Base-by-base conservation (phyloP, 805 yeast species). In the Candida succiphila region DNA sequence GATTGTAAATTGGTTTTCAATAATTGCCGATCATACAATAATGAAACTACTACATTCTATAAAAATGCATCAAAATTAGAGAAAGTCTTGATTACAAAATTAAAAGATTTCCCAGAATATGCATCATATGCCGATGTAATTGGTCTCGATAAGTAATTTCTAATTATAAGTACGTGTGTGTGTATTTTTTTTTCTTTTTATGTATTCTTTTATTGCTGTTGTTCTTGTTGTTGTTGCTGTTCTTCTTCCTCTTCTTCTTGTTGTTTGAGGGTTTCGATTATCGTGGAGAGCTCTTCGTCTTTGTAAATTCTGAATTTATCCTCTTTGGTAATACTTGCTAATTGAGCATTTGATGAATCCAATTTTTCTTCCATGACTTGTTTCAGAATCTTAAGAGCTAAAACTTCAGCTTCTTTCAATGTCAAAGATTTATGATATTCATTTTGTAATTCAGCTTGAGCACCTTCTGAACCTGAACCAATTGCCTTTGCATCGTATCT, bases 341-440 rank as follows among this genome's bases (percentile, higher is more conserved):
- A 71, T 65, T 94, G 98, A 24, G 95, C 95, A 57, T 92, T 92
- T 45, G 81, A 83, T 36, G 94, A 80, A 59, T 92, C 96, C 50
- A 92, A 67, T 63, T 89, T 92, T 61, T 92, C 99, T 65, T 92
- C 99, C 99, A 92, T 92, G 30, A 92, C 99, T 62, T 92, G 98
- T 58, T 88, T 88, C 48, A 92, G 70, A 36, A 85, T 83, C 63
- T 87, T 88, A 52, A 92, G 69, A 6, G 88, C 80, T 52, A 92
- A 67, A 28, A 83, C 60, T 66, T 92, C 97, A 7, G 97, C 98
- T 56, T 94, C 98, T 45, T 78, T 75, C 46, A 92, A 65, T 12
- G 96, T 86, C 49, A 92, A 69, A 16, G 95, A 84, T 44, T 80
- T 80, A 61, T 89, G 97, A 63, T 92, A 92, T 62, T 92, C 96